A percentile compares a stretch with the other conserved stretches of the same genome.
Conservation (phyloP, 345 rosid genomes). For the Eucalyptus virginea region DNA sequence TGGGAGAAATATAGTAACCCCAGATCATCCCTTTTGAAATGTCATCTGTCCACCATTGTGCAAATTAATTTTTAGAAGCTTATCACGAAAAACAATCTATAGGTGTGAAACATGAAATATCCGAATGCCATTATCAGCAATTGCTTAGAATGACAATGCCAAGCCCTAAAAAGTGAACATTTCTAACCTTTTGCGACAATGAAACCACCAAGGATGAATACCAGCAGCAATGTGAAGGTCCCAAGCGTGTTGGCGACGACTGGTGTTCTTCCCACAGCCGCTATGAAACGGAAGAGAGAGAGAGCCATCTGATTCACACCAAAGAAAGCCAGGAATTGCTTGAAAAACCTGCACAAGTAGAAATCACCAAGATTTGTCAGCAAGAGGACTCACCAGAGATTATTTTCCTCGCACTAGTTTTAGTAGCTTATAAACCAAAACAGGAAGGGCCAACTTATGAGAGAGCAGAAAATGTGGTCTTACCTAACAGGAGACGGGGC, state of each 20-base stretch:
- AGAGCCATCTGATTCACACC: slow-evolving; percentile 29
- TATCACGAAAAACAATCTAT: not conserved
- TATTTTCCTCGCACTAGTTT: not conserved
- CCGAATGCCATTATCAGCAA: not conserved
- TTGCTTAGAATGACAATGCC: not conserved
- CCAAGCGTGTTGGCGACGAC: slow-evolving; percentile 31
- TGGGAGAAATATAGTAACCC: slow-evolving; percentile 12
- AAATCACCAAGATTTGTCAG: not conserved
- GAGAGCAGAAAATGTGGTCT: not conserved
- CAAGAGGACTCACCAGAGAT: not conserved
- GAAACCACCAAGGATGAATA: slow-evolving; percentile 27
- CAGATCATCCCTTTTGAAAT: slow-evolving; percentile 4
- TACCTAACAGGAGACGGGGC: slow-evolving; percentile 31
- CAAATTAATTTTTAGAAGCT: not conserved
- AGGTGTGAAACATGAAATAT: not conserved
- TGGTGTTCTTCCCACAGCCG: slow-evolving; percentile 30
- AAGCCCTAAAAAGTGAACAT: not conserved
- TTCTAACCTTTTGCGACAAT: slow-evolving; percentile 1
- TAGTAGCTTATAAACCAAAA: not conserved
- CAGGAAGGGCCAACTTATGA: not conserved
- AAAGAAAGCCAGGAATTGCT: slow-evolving; percentile 29
- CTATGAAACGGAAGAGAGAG: slow-evolving; percentile 31
- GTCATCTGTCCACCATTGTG: not conserved
- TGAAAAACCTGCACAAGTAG: slow-evolving; percentile 19
- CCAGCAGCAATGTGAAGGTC: slow-evolving; percentile 18